Percentiles rank a stretch among this genome's conserved stretches.
Evolutionary conservation across 2,329 filamentous ascomycete species (phyloP).

Genomic region (Fusarium sp.): DNA sequence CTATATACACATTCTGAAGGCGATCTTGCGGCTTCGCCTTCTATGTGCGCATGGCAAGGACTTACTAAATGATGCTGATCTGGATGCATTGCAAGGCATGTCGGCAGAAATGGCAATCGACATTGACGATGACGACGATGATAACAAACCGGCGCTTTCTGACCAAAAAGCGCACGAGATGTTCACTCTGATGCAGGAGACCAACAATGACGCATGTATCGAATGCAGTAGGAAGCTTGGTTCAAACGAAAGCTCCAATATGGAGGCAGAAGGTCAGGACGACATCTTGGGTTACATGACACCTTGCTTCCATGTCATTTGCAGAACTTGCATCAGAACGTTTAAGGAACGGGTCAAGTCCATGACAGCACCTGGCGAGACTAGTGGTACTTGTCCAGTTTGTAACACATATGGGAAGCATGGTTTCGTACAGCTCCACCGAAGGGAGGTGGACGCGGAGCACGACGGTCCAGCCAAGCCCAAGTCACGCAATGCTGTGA

Average conservation of each 20-base stretch:
- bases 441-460: conserved; percentile 68
- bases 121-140: conserved; percentile 83
- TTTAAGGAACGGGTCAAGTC: conserved; percentile 67
- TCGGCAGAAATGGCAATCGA: conserved; percentile 90
- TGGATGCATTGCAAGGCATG: conserved; percentile 82
- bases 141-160: conserved; percentile 68
- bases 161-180: conserved; percentile 86
- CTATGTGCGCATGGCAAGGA: conserved; percentile 97
- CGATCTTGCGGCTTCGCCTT: conserved; percentile 87
- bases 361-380: conserved; percentile 53
- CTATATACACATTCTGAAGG: conserved; percentile 94
- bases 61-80: conserved; percentile 84
- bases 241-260: conserved; percentile 65
- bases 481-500: conserved; percentile 54
- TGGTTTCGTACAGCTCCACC: conserved; percentile 76
- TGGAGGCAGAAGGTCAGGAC: conserved; percentile 70
- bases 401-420: conserved; percentile 75
- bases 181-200: conserved; percentile 85
- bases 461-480: conserved; percentile 64
- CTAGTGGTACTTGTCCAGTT: conserved; percentile 71
- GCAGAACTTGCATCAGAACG: conserved; percentile 75
- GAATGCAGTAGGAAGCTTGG: conserved; percentile 76
- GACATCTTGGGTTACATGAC: conserved; percentile 83
- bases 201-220: conserved; percentile 79
- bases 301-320: conserved; percentile 88